Conservation (phyloP, 192 early-diverging fungal genomes). For the Coemansia sp. region DNA sequence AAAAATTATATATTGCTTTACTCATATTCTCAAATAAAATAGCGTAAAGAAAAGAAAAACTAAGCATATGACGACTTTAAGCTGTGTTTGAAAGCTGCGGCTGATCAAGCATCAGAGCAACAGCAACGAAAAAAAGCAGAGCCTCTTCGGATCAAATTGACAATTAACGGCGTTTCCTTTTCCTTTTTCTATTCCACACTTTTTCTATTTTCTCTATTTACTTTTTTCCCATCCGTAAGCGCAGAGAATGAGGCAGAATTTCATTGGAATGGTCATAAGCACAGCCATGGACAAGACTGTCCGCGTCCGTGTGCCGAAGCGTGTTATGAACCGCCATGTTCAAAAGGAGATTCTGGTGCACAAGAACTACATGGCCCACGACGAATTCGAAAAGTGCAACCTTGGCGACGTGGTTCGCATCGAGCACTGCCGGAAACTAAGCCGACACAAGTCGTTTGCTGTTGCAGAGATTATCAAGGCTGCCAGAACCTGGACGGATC, state of each 20-base stretch:
- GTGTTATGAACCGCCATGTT: constrained; percentile 69
- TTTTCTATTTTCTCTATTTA: neutral
- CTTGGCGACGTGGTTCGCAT: constrained; percentile 92
- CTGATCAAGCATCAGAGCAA: no score
- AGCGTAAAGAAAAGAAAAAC: no score
- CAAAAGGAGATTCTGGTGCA: constrained; percentile 74
- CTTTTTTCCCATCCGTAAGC: neutral
- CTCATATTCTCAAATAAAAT: neutral
- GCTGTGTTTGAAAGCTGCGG: no score
- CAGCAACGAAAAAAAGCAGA: no score
- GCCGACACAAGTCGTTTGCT: constrained; percentile 85
- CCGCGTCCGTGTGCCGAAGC: constrained; percentile 81
- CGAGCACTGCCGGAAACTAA: constrained; percentile 83
- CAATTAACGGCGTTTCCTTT: neutral
- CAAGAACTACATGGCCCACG: constrained; percentile 89
- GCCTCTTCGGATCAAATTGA: no score
- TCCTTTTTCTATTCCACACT: neutral
- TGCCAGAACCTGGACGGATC: constrained; percentile 52
- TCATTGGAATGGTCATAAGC: constrained; percentile 84
- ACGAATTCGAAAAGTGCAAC: constrained; percentile 75
- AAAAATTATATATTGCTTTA: no score
- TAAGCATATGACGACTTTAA: no score
- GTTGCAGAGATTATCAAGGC: constrained; percentile 79
- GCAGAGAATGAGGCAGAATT: constrained; percentile 68
- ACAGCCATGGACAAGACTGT: constrained; percentile 89